Evolutionary conservation across 225 moss, liverwort and hornwort species (phyloP).

Genomic region (Polytrichum commune): DNA sequence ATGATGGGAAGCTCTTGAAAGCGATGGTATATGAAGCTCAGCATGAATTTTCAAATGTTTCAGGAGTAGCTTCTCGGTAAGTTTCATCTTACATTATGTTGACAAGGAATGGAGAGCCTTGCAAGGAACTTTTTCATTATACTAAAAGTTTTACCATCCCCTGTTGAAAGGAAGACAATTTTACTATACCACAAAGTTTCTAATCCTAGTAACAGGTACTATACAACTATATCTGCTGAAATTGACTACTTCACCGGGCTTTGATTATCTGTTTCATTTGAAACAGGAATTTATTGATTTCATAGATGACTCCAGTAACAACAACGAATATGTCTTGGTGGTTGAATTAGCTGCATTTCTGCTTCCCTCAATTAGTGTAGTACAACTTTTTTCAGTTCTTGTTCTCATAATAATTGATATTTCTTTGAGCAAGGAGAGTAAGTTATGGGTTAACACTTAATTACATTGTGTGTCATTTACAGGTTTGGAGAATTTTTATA

Average conservation of each 20-base stretch:
- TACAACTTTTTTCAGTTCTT: conserved; percentile 37
- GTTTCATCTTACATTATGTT: conserved; percentile 9
- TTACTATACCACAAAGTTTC: no score
- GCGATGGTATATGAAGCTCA: conserved; percentile 92
- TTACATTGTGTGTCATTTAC: conserved; percentile 13
- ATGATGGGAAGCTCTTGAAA: conserved; percentile 70
- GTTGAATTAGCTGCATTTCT: conserved; percentile 7
- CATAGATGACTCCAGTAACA: neutral
- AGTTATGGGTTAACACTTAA: no score
- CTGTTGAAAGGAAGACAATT: no score
- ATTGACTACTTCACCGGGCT: neutral
- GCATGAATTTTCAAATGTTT: conserved; percentile 76
- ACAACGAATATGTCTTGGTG: no score
- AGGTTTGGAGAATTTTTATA: conserved; percentile 93
- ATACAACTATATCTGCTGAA: neutral
- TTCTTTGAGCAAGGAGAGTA: no score
- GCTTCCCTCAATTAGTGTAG: conserved; percentile 18
- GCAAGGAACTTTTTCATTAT: neutral
- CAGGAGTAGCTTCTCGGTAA: conserved; percentile 79
- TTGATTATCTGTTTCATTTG: no score
- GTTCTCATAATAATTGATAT: no score
- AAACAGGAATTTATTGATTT: neutral
- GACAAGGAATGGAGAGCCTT: conserved; percentile 6
- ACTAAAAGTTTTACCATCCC: no score
- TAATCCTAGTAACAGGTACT: no score